Conservation (phyloP, 352 stramenopile species). For the Plasmopara muralis region DNA sequence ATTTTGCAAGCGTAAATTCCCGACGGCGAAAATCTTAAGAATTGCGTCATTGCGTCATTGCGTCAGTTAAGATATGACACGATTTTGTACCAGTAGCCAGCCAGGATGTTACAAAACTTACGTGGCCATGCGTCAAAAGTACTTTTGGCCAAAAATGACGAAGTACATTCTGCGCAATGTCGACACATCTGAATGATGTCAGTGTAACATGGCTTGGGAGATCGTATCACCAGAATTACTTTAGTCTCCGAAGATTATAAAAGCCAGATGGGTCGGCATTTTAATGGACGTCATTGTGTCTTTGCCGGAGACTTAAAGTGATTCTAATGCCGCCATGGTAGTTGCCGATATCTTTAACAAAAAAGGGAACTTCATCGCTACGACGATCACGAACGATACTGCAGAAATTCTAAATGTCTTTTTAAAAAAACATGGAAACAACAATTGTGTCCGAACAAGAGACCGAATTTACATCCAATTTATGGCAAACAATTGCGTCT, state of each 20-base stretch:
- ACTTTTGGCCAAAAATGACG: background rate
- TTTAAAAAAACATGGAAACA: background rate
- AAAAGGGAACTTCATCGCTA: background rate
- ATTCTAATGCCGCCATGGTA: slow-evolving; percentile 1
- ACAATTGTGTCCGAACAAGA: background rate
- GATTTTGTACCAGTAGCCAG: background rate
- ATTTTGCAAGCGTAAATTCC: background rate
- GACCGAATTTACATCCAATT: background rate
- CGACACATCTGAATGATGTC: slow-evolving; percentile 6
- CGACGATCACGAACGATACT: background rate
- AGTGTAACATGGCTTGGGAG: slow-evolving; percentile 3
- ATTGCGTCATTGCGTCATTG: background rate
- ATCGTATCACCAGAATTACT: background rate
- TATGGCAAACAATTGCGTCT: background rate
- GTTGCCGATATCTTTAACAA: slow-evolving; percentile 4
- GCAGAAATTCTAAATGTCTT: background rate
- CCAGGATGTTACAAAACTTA: background rate
- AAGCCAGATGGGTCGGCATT: background rate
- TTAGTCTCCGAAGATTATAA: slow-evolving; percentile 7
- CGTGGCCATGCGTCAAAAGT: background rate
- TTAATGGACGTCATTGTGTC: background rate
- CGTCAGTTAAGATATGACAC: too few relatives aligned
- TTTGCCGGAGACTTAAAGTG: background rate
- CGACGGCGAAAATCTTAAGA: background rate
- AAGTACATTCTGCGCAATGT: background rate